Evolutionary conservation across 2,329 filamentous ascomycete species (phyloP).

Genomic region (Ophiosphaerella herpotricha): DNA sequence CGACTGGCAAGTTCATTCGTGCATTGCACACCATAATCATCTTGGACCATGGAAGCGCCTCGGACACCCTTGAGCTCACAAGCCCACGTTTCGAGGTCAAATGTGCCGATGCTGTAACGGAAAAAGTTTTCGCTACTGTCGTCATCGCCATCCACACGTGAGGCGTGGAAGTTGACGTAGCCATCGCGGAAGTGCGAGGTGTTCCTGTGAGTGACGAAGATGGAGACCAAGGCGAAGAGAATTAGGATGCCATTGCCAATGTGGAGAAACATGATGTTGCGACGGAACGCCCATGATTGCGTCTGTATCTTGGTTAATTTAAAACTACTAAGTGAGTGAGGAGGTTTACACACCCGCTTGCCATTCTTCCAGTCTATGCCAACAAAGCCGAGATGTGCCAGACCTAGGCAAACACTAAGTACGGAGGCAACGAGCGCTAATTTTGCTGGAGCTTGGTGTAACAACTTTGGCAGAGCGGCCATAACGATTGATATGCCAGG

Average conservation of each 20-base stretch:
- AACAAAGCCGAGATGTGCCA: slow-evolving; percentile 29
- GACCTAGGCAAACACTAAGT: slow-evolving; percentile 25
- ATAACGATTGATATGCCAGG: slow-evolving; percentile 20
- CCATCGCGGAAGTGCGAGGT: slow-evolving; percentile 32
- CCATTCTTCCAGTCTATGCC: slow-evolving; percentile 31
- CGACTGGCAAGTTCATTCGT: slow-evolving; percentile 34
- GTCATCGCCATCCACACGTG: slow-evolving; percentile 17
- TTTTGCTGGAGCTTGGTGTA: slow-evolving; percentile 35
- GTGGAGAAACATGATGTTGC: slow-evolving; percentile 41
- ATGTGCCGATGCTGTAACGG: slow-evolving; percentile 40
- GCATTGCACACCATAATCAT: slow-evolving; percentile 38
- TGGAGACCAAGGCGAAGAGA: slow-evolving; percentile 37
- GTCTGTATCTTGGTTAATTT: slow-evolving; percentile 21
- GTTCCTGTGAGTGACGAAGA: slow-evolving; percentile 35
- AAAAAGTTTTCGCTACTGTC: slow-evolving; percentile 13
- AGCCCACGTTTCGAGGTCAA: slow-evolving; percentile 44
- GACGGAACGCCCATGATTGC: slow-evolving; percentile 39
- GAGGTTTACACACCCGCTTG: slow-evolving; percentile 21
- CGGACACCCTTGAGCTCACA: slow-evolving; percentile 33
- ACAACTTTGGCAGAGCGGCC: slow-evolving; percentile 33
- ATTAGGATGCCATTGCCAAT: slow-evolving; percentile 35
- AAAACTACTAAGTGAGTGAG: not conserved
- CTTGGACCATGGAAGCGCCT: slow-evolving; percentile 29
- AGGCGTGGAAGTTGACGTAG: slow-evolving; percentile 31
- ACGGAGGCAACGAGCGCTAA: slow-evolving; percentile 30